Evolutionary conservation across 202 grass and related monocot species (phyloP).

Genomic region (Elaeis oleifera): DNA sequence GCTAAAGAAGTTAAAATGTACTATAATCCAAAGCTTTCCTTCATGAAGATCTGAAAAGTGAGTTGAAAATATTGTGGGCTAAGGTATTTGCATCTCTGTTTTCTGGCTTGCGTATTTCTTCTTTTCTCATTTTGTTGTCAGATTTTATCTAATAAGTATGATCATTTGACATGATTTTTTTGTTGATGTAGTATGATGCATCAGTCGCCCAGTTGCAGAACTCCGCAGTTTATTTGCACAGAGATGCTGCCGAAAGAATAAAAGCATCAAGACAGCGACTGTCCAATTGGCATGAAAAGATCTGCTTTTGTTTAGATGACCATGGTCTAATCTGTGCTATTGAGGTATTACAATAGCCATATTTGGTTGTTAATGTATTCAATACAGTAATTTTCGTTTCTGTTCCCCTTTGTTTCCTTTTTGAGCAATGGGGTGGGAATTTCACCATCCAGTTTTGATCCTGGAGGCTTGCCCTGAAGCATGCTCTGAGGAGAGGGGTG

Average conservation of each 20-base stretch:
- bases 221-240: slow-evolving; percentile 29
- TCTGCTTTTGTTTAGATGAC: slow-evolving; percentile 68
- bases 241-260: slow-evolving; percentile 54
- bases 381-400: too few relatives aligned
- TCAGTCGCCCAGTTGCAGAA: slow-evolving; percentile 42
- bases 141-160: slow-evolving; percentile 7
- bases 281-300: slow-evolving; percentile 45
- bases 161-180: slow-evolving; percentile 17
- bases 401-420: background rate
- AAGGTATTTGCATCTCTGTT: slow-evolving; percentile 38
- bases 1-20: slow-evolving; percentile 62
- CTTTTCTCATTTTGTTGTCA: slow-evolving; percentile 4
- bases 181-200: slow-evolving; percentile 53
- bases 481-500: too few relatives aligned
- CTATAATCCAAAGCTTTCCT: slow-evolving; percentile 46
- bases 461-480: too few relatives aligned
- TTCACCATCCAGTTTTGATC: too few relatives aligned
- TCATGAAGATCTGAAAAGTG: slow-evolving; percentile 51
- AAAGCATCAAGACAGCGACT: slow-evolving; percentile 50
- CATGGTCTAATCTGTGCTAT: slow-evolving; percentile 67
- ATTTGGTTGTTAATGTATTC: too few relatives aligned
- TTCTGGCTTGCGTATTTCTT: slow-evolving; percentile 13
- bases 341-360: slow-evolving; percentile 42
- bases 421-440: background rate
- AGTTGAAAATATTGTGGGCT: slow-evolving; percentile 33